phyloP scores from a whole-genome alignment of 1,284 basidiomycete genomes.

The Porphyrellus sp. region DNA sequence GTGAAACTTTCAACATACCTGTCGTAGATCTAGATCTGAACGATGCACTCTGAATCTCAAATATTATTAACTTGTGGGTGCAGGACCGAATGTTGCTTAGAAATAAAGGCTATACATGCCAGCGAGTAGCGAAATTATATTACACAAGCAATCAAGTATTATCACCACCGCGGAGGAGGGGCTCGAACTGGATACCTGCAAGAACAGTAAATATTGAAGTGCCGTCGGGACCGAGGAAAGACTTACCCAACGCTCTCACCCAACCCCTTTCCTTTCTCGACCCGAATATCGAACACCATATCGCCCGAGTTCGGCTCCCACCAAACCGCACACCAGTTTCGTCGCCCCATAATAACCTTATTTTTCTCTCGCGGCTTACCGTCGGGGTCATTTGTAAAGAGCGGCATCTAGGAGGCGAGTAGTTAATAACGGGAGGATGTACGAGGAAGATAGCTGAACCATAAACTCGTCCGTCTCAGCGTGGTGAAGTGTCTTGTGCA shows the following conservation, averaged over 20 bases:
- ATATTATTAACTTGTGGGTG: neutral
- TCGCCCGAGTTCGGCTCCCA: conserved; percentile 62
- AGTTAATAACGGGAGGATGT: neutral
- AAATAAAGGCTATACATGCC: neutral
- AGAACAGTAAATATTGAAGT: conserved; percentile 5
- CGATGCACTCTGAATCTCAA: conserved; percentile 23
- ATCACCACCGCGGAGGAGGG: conserved; percentile 51
- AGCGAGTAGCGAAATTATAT: neutral
- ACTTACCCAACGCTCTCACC: conserved; percentile 73
- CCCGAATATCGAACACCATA: conserved; percentile 81
- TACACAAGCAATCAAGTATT: conserved; percentile 6
- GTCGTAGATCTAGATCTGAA: conserved; percentile 30
- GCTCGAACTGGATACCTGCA: conserved; percentile 47
- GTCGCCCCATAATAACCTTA: conserved; percentile 79
- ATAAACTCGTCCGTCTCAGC: conserved; percentile 81
- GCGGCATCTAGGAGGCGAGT: conserved; percentile 53
- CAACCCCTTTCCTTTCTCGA: conserved; percentile 79
- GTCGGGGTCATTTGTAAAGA: conserved; percentile 79
- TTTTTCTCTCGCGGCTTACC: conserved; percentile 62
- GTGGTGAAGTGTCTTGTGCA: conserved; percentile 79
- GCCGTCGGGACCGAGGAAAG: conserved; percentile 7
- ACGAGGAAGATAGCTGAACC: conserved; percentile 42
- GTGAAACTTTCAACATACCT: conserved; percentile 22
- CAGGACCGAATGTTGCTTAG: neutral
- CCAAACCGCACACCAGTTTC: conserved; percentile 87